Evolutionary conservation across 139 green algal species (phyloP).

Genomic region (Asterochloris sp.): DNA sequence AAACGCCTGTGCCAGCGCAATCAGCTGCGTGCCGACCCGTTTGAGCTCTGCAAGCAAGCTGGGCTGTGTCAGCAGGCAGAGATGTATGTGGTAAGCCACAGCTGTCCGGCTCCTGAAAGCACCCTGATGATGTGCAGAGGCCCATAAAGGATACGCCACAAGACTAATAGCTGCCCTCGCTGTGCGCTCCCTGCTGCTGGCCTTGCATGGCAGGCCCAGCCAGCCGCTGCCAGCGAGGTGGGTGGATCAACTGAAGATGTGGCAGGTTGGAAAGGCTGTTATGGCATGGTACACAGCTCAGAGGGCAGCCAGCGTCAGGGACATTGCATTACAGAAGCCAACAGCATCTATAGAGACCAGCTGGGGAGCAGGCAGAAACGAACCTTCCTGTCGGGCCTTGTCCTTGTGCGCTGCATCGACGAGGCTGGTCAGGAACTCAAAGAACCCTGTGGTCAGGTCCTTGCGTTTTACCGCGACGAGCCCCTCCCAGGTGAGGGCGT

Average conservation of each 20-base stretch:
- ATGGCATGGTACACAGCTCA: not conserved
- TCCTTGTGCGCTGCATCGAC: constrained; percentile 11
- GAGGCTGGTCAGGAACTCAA: constrained; percentile 42
- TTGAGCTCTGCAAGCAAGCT: constrained; percentile 23
- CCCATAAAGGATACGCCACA: not conserved
- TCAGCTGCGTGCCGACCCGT: constrained; percentile 31
- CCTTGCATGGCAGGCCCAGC: not conserved
- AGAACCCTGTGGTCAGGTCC: constrained; percentile 48
- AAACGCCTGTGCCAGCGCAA: constrained; percentile 34
- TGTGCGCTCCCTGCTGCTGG: not conserved
- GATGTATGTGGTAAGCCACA: not conserved
- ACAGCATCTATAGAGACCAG: not conserved
- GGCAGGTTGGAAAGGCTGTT: not conserved
- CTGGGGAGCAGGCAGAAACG: not conserved
- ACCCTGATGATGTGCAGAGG: not conserved
- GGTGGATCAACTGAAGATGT: not conserved
- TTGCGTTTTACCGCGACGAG: constrained; percentile 35
- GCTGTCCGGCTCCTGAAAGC: not conserved
- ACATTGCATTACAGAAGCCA: not conserved
- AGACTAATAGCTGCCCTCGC: not conserved
- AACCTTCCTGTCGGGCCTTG: constrained; percentile 3
- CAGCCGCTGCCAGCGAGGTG: not conserved
- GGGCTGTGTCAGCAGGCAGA: not conserved
- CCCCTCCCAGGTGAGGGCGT: constrained; percentile 44
- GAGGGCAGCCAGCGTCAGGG: not conserved